Base-by-base conservation (phyloP, 306 rosid species). In the Nissolia schottii region DNA sequence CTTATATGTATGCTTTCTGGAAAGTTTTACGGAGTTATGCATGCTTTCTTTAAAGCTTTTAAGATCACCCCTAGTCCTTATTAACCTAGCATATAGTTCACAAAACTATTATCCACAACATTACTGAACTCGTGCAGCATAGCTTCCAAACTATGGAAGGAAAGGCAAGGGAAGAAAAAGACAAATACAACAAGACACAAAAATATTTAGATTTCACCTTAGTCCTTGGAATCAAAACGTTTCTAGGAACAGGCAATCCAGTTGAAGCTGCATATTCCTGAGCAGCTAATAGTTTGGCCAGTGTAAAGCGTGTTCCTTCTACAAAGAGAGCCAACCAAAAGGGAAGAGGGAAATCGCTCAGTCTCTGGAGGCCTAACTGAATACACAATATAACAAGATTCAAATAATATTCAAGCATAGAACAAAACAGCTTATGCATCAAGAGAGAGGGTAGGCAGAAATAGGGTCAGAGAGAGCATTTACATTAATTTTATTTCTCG, bases 251-350 rank as follows among this genome's bases (percentile, higher is more conserved):
- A 57, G 88, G 93, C 70, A 87, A 81, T 66, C 93, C 96, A 22
- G 77, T 58, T 38, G 97, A 74, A 54, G 80, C 38, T 73, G 98
- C 98, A 84, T 88, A 93, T 70, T 93, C 96, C 83, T 90, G 95
- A 53, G 96, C 98, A 49, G 97, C 92, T 78, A 84, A 76, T 75
- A 93, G 88, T 77, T 93, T 93, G 78, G 93, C 87, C 79, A 82
- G 86, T 3, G 98, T 93, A 84, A 93, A 93, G 76, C 98, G 96
- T 58, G 98, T 90, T 45, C 98, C 98, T 82, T 93, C 98, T 35
- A 90, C 98, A 85, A 93, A 93, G 43, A 93, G 93, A 66, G 98
- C 98, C 81, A 93, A 76, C 98, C 96, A 93, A 86, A 93, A 90
- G 64, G 98, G 97, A 80, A 73, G 87, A 41, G 97, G 98, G 70